Evolutionary conservation across 1,284 basidiomycete genomes (phyloP), one percentile per base, ranked within the genome.

Genomic region (Puccinia novopanici): DNA sequence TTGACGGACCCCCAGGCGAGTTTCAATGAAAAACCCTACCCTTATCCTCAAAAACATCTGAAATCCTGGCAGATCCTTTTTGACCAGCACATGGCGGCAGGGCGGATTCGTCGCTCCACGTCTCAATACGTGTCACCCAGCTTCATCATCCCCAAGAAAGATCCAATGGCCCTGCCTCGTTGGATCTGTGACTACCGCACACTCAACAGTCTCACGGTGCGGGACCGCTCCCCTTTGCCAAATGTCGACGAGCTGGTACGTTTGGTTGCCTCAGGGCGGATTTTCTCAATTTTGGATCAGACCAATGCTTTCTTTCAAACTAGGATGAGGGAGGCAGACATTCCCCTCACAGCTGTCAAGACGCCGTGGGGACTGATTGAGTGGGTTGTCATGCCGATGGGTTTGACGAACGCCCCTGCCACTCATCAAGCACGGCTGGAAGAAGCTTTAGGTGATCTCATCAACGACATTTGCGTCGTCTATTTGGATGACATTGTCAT

Each of bases 381-480:
- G n/a, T n/a, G n/a, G n/a, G n/a, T n/a, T n/a, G 87, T 88, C 0
- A 88, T 88, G 87, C 87, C 87, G 0, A 84, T 86, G 82, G 87
- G 87, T 0, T 82, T 85, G 19, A 80, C 83, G 3, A 88, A 88
- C 73, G 84, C 87, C 0, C 87, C 87, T 0, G 82, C 87, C 0
- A 86, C 85, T 0, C 86, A 88, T 48, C 82, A 83, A 55, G 45
- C 37, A 0, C 74, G 75, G 2, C 55, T 83, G 12, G 82, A 82
- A 63, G 77, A 82, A 55, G 82, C 81, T 71, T 50, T 71, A 50
- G 17, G n/a, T n/a, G n/a, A n/a, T n/a, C n/a, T n/a, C n/a, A n/a
- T n/a, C n/a, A n/a, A n/a, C n/a, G n/a, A n/a, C n/a, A n/a, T n/a
- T n/a, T n/a, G n/a, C n/a, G n/a, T n/a, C n/a, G n/a, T n/a, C n/a